These are phyloP conservation scores for Aphelidium insulamus DNA, from an alignment of 371 early-diverging fungal species.

Conservation along the genomic window DNA sequence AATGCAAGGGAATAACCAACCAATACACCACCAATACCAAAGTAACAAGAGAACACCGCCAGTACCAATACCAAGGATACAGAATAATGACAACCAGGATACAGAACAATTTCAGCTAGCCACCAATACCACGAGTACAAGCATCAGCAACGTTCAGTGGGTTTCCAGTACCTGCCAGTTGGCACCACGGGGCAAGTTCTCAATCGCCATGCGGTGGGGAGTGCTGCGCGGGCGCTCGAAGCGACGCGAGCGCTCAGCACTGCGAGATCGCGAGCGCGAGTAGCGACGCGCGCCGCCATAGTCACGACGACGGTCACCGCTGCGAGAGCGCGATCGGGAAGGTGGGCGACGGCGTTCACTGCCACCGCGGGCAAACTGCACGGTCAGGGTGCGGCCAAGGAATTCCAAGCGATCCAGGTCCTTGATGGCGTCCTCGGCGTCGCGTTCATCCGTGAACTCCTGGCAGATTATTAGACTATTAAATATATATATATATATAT, in stretches of 20 bases:
- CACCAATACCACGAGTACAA: no score
- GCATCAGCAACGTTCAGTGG: slow-evolving; percentile 1
- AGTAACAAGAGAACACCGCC: no score
- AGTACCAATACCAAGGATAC: no score
- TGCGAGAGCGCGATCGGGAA: no score
- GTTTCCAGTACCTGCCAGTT: slow-evolving; percentile 48
- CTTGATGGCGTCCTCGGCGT: slow-evolving; percentile 52
- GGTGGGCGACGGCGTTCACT: slow-evolving; percentile 21
- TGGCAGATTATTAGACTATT: slow-evolving; percentile 2
- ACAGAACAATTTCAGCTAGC: no score
- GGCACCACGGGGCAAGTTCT: slow-evolving; percentile 40
- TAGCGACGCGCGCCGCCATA: no score
- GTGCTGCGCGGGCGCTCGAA: slow-evolving; percentile 23
- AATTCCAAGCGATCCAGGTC: slow-evolving; percentile 41
- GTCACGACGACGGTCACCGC: slow-evolving; percentile 15
- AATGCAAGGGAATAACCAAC: background rate
- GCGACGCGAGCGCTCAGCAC: slow-evolving; percentile 15
- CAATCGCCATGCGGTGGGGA: slow-evolving; percentile 41
- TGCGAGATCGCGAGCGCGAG: no score
- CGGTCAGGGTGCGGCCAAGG: slow-evolving; percentile 44
- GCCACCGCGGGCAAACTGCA: slow-evolving; percentile 44
- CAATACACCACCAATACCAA: no score
- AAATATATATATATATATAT: no score
- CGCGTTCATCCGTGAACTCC: slow-evolving; percentile 40
- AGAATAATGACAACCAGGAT: no score